Evolutionary conservation across 352 stramenopile genomes (phyloP).

Genomic region (Globisporangium spiculum): DNA sequence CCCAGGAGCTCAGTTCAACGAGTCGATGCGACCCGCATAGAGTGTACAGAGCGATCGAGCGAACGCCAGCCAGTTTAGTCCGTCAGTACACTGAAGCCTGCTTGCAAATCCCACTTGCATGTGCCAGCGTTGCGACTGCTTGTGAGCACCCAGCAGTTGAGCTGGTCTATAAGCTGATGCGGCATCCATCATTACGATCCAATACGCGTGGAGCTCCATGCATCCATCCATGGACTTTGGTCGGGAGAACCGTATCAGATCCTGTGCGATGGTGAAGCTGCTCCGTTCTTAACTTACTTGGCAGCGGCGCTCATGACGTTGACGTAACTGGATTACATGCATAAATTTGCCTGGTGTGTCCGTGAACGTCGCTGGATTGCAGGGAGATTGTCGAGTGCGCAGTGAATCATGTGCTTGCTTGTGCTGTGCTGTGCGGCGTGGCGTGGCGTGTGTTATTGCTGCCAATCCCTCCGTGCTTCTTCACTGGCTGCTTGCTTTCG

Average conservation of each 20-base stretch:
- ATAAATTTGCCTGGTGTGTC: no score
- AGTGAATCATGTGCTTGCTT: no score
- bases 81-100: background rate
- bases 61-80: background rate
- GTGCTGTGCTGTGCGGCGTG: no score
- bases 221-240: background rate
- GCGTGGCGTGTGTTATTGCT: no score
- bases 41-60: background rate
- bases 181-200: background rate
- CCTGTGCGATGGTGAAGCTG: background rate
- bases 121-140: background rate
- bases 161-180: background rate
- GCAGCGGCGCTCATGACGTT: background rate
- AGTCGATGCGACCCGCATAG: no score
- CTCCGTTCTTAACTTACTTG: background rate
- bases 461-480: no score
- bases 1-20: no score
- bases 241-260: background rate
- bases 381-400: no score
- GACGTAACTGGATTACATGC: no score
- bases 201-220: background rate
- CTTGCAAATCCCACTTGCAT: background rate
- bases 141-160: background rate
- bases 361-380: no score
- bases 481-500: no score